phyloP scores from a whole-genome alignment of 768 basidiomycete species.

The Wakefieldia striispora region DNA sequence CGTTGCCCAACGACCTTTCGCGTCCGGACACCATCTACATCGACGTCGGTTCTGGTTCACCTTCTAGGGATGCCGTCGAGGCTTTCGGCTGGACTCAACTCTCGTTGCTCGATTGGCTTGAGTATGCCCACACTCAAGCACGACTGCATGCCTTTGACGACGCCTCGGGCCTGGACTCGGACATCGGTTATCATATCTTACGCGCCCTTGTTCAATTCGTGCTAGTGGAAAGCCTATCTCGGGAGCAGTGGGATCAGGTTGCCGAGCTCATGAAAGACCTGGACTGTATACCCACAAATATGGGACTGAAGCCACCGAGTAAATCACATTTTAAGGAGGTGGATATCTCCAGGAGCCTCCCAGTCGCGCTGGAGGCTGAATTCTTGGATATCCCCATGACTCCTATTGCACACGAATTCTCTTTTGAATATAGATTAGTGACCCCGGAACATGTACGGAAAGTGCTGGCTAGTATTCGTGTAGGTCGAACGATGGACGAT shows the following conservation, averaged over 20 bases:
- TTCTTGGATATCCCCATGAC: constrained; percentile 1
- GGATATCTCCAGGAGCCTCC: constrained; percentile 59
- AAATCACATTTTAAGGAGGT: constrained; percentile 83
- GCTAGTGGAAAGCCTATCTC: constrained; percentile 55
- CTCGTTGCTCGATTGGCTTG: constrained; percentile 67
- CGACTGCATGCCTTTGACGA: not conserved
- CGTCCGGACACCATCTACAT: constrained; percentile 72
- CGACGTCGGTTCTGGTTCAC: constrained; percentile 54
- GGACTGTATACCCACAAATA: constrained; percentile 70
- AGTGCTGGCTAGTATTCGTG: not conserved
- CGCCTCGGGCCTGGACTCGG: constrained; percentile 18
- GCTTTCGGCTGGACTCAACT: constrained; percentile 79
- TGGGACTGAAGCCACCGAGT: constrained; percentile 66
- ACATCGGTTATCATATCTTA: constrained; percentile 56
- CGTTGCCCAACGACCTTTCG: constrained; percentile 72
- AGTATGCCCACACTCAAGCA: constrained; percentile 49
- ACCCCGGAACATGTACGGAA: not conserved
- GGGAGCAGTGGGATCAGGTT: constrained; percentile 52
- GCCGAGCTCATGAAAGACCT: constrained; percentile 46
- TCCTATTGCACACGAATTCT: not conserved
- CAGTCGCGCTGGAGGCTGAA: not conserved
- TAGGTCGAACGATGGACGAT: constrained; percentile 37
- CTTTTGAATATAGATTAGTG: not conserved
- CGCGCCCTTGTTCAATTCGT: constrained; percentile 71
- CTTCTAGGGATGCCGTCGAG: constrained; percentile 33